phyloP scores from a whole-genome alignment of 371 early-diverging fungal genomes.

The Dinochytrium kinnereticum region DNA sequence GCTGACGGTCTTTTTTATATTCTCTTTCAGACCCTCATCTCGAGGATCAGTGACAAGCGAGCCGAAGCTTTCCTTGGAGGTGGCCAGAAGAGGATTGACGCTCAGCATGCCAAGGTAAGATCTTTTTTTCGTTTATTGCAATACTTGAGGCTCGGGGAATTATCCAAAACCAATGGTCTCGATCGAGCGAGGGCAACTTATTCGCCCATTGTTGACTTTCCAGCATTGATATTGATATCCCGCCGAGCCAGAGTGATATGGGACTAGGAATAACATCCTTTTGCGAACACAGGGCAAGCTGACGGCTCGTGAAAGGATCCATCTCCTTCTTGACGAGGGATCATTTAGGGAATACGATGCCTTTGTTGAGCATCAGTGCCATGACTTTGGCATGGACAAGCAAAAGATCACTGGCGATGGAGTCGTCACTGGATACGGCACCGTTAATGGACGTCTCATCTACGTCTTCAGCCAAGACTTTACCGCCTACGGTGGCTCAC shows the following conservation, averaged over 20 bases:
- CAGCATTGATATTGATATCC: too few relatives aligned
- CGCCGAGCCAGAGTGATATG: neutral
- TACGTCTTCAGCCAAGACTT: constrained; percentile 96
- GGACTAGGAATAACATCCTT: neutral
- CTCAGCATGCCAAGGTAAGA: constrained; percentile 88
- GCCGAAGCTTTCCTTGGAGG: constrained; percentile 80
- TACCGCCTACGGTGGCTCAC: constrained; percentile 91
- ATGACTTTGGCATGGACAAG: constrained; percentile 91
- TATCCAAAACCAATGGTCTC: too few relatives aligned
- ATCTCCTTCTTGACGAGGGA: constrained; percentile 81
- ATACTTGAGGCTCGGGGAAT: too few relatives aligned
- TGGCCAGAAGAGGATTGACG: constrained; percentile 78
- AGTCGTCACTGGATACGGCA: constrained; percentile 95
- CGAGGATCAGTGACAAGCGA: constrained; percentile 73
- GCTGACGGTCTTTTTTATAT: too few relatives aligned
- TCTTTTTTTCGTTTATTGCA: neutral
- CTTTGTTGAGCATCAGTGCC: constrained; percentile 94
- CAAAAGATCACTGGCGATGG: constrained; percentile 92
- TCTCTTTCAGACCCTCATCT: constrained; percentile 48
- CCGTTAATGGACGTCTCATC: constrained; percentile 87
- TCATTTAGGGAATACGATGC: constrained; percentile 94
- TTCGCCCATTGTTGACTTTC: too few relatives aligned
- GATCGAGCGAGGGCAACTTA: too few relatives aligned
- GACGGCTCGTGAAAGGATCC: constrained; percentile 93
- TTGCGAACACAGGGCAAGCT: constrained; percentile 79